These are phyloP conservation scores for Strigomonas galati DNA, from an alignment of 208 protist genomes.

Conservation along the genomic window DNA sequence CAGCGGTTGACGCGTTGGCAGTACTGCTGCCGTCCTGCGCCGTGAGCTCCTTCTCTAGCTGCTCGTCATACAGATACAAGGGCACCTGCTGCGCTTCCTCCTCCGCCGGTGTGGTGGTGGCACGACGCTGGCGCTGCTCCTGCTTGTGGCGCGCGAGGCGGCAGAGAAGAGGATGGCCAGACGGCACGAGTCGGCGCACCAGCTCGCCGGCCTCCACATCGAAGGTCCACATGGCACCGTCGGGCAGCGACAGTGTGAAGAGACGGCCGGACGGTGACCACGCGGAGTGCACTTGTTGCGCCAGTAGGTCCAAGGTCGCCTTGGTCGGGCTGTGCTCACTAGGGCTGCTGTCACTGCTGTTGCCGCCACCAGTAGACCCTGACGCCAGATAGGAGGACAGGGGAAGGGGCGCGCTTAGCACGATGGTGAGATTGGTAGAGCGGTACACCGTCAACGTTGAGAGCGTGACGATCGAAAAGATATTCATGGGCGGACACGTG, in stretches of 20 bases:
- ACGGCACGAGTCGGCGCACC: constrained; percentile 46
- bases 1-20: background rate
- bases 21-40: background rate
- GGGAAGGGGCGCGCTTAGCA: constrained; percentile 27
- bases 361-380: background rate
- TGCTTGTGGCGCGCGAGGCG: background rate
- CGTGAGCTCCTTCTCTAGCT: background rate
- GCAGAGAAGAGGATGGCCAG: background rate
- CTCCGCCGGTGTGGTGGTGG: no score
- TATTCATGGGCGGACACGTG: constrained; percentile 72
- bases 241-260: constrained; percentile 51
- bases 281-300: constrained; percentile 8
- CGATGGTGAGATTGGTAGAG: constrained; percentile 67
- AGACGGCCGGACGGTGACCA: constrained; percentile 78
- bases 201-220: constrained; percentile 73
- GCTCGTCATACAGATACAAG: background rate
- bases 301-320: background rate
- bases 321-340: no score
- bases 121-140: background rate
- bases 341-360: background rate
- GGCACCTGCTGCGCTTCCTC: background rate
- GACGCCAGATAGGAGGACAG: constrained; percentile 12
- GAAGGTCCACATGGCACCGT: constrained; percentile 43
- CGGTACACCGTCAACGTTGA: constrained; percentile 61
- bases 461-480: constrained; percentile 68